A percentile compares a stretch with the other conserved stretches of the same genome.
These are phyloP conservation scores for Lentinula sp. DNA, from an alignment of 768 basidiomycete species.

Conservation along the genomic window DNA sequence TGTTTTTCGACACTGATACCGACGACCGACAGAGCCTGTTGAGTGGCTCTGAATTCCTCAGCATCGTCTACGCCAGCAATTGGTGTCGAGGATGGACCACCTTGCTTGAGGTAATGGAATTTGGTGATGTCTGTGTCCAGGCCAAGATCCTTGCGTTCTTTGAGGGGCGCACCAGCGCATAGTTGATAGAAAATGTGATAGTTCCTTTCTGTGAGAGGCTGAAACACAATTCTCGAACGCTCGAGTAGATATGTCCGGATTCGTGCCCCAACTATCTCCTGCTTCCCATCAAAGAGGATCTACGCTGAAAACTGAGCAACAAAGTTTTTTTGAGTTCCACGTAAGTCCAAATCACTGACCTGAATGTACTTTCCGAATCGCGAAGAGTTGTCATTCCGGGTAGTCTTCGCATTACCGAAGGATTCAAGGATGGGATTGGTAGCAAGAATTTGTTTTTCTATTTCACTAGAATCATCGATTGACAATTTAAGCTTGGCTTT, in stretches of 20 bases:
- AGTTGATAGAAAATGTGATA: conserved; percentile 99
- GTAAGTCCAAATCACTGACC: conserved; percentile 38
- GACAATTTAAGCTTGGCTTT: conserved; percentile 67
- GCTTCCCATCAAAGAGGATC: conserved; percentile 94
- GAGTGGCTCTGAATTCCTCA: conserved; percentile 91
- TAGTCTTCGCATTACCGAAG: conserved; percentile 99
- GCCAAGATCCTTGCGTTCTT: conserved; percentile 93
- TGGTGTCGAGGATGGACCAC: conserved; percentile 80
- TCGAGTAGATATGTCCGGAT: conserved; percentile 98
- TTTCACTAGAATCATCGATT: conserved; percentile 85
- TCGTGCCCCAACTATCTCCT: conserved; percentile 97
- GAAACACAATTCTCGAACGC: conserved; percentile 95
- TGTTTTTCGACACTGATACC: conserved; percentile 97
- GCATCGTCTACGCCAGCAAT: conserved; percentile 93
- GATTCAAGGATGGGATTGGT: conserved; percentile 99
- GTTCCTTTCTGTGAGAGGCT: conserved; percentile 94
- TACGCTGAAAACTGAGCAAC: conserved; percentile 23
- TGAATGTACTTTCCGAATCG: conserved; percentile 99
- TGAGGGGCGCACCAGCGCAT: conserved; percentile 92
- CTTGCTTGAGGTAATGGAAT: conserved; percentile 91
- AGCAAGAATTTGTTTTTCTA: conserved; percentile 94
- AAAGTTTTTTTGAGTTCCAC: background rate
- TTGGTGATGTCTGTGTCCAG: conserved; percentile 80
- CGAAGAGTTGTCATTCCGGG: conserved; percentile 97
- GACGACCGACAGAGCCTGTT: conserved; percentile 92